A percentile compares a stretch with the other conserved stretches of the same genome.
Conservation (phyloP, 495 filamentous ascomycete genomes). For the Podospora didyma region DNA sequence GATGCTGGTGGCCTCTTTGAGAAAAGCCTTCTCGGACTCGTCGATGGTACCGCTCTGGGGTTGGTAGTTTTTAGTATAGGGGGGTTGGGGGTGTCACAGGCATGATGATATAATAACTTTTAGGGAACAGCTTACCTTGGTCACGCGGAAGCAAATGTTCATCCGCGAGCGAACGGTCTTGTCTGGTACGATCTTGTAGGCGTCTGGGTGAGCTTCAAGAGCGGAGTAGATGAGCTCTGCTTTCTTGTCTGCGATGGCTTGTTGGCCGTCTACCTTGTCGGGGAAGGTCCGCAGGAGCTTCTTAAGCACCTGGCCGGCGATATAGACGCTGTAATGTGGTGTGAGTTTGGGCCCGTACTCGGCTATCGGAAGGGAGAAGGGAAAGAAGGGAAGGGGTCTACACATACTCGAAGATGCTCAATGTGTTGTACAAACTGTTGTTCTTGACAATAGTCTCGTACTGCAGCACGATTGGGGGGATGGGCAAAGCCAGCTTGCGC, state of each 20-base stretch:
- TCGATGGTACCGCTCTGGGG: slow-evolving; percentile 52
- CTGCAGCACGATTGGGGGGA: slow-evolving; percentile 72
- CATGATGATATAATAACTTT: too few species aligned
- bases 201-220: slow-evolving; percentile 64
- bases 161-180: slow-evolving; percentile 73
- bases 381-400: neutral
- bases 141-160: slow-evolving; percentile 88
- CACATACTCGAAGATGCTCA: slow-evolving; percentile 79
- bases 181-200: slow-evolving; percentile 71
- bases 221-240: slow-evolving; percentile 67
- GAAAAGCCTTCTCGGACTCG: slow-evolving; percentile 67
- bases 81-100: too few species aligned
- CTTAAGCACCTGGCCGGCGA: slow-evolving; percentile 79
- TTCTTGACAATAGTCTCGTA: slow-evolving; percentile 81
- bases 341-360: too few species aligned
- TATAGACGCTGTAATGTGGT: slow-evolving; percentile 56
- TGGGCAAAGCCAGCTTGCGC: slow-evolving; percentile 69
- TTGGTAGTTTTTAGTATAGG: neutral
- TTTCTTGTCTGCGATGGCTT: slow-evolving; percentile 67
- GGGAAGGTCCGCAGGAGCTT: slow-evolving; percentile 56
- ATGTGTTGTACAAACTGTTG: slow-evolving; percentile 89
- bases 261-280: slow-evolving; percentile 65
- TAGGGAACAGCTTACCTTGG: slow-evolving; percentile 40
- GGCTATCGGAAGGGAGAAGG: neutral
- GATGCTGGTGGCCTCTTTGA: slow-evolving; percentile 61